Percentiles rank a stretch among this genome's conserved stretches.
Evolutionary conservation across 495 filamentous ascomycete species (phyloP).

Genomic region (Talaromyces thailandensis): DNA sequence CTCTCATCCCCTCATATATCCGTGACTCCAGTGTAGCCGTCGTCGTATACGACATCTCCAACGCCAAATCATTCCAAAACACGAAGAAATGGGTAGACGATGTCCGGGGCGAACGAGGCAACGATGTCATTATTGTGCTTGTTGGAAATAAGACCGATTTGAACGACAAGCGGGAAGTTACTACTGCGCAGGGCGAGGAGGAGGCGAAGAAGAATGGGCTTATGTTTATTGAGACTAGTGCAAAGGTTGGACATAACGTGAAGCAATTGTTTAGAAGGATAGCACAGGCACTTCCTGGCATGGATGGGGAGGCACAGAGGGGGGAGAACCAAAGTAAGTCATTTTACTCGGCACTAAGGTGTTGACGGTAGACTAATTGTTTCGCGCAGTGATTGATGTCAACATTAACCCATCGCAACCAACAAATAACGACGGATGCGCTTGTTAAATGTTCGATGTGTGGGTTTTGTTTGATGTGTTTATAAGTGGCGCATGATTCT

Average conservation of each 20-base stretch:
- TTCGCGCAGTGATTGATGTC: conserved; percentile 76
- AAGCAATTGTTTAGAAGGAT: conserved; percentile 95
- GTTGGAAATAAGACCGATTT: conserved; percentile 99
- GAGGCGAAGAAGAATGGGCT: conserved; percentile 95
- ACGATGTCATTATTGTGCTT: conserved; percentile 96
- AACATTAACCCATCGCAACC: conserved; percentile 71
- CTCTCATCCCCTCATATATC: conserved; percentile 95
- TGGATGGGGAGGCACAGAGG: conserved; percentile 74
- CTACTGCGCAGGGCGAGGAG: conserved; percentile 87
- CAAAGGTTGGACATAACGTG: conserved; percentile 96
- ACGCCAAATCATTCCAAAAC: conserved; percentile 92
- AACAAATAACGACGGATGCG: conserved; percentile 68
- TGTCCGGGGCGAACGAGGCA: conserved; percentile 89
- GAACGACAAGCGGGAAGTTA: conserved; percentile 95
- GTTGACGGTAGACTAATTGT: conserved; percentile 12
- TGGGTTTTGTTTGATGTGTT: conserved; percentile 1
- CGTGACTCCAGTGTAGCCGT: conserved; percentile 95
- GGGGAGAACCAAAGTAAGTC: conserved; percentile 56
- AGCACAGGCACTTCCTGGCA: conserved; percentile 93
- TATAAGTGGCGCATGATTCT: conserved; percentile 2
- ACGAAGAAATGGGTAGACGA: conserved; percentile 99
- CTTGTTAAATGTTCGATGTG: conserved; percentile 47
- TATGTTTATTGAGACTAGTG: conserved; percentile 98
- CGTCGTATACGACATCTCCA: conserved; percentile 98
- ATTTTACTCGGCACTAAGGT: neutral